Percentiles rank a stretch among this genome's conserved stretches.
These are phyloP conservation scores for Cercospora berteroae DNA, from an alignment of 2,329 filamentous ascomycete species.

Conservation along the genomic window DNA sequence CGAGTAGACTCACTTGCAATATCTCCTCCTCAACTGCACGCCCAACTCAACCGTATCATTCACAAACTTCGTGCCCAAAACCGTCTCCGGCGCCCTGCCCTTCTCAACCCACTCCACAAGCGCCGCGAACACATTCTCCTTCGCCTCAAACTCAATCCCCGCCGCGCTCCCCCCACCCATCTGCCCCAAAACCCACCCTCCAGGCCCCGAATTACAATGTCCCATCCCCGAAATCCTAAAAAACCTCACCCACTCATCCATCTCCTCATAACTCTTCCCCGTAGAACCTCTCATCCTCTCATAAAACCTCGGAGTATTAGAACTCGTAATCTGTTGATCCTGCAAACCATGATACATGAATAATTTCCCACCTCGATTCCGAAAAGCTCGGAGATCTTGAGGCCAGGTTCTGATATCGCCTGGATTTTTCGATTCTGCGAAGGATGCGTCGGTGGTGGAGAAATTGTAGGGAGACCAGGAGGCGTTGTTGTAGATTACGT, in stretches of 20 bases:
- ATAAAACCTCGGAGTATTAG: slow-evolving; percentile 8
- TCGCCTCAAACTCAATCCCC: slow-evolving; percentile 24
- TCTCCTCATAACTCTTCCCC: neutral
- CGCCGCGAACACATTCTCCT: slow-evolving; percentile 30
- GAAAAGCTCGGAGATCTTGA: slow-evolving; percentile 40
- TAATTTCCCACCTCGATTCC: slow-evolving; percentile 43
- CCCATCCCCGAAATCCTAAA: slow-evolving; percentile 43
- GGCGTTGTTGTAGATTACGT: slow-evolving; percentile 47
- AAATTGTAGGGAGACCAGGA: slow-evolving; percentile 42
- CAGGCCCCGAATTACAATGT: slow-evolving; percentile 38
- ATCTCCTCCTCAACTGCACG: neutral
- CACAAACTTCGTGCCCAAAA: slow-evolving; percentile 6
- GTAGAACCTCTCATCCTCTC: slow-evolving; percentile 25
- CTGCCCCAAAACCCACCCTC: slow-evolving; percentile 20
- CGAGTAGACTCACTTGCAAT: neutral
- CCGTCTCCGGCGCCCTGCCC: slow-evolving; percentile 30
- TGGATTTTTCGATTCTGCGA: slow-evolving; percentile 39
- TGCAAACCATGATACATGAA: slow-evolving; percentile 35
- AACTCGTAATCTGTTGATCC: slow-evolving; percentile 6
- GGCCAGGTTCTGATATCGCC: slow-evolving; percentile 41
- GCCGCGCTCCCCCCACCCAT: slow-evolving; percentile 23
- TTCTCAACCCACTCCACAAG: slow-evolving; percentile 38
- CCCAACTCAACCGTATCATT: neutral
- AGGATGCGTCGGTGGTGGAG: slow-evolving; percentile 40
- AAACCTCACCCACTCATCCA: slow-evolving; percentile 40